phyloP scores from a whole-genome alignment of 2,329 filamentous ascomycete species.

The Tothia fuscella region DNA sequence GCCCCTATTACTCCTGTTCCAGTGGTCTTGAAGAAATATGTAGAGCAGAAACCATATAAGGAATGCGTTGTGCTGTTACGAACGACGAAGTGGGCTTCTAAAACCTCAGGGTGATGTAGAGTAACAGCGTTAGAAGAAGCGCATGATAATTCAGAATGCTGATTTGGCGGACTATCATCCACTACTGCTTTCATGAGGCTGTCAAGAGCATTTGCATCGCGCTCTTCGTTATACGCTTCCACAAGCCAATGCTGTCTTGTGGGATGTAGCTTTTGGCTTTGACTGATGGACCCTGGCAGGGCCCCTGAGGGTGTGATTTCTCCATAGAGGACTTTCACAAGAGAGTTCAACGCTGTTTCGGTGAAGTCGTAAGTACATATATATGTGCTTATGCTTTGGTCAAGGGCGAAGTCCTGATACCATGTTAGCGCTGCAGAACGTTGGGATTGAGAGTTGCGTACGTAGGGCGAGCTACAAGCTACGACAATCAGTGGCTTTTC shows the following conservation, averaged over 20 bases:
- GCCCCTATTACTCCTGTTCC: conserved; percentile 67
- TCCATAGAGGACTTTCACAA: conserved; percentile 54
- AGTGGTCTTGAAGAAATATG: conserved; percentile 63
- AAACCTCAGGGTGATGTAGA: conserved; percentile 55
- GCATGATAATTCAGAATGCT: conserved; percentile 56
- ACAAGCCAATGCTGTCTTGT: conserved; percentile 84
- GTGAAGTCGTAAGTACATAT: conserved; percentile 96
- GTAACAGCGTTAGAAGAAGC: conserved; percentile 66
- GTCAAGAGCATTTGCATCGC: conserved; percentile 63
- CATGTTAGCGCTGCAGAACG: too few relatives aligned
- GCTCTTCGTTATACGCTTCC: conserved; percentile 69
- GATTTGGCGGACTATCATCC: conserved; percentile 51
- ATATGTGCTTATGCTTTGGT: conserved; percentile 80
- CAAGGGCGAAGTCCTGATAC: conserved; percentile 95
- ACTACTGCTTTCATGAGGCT: conserved; percentile 61
- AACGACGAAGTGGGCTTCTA: conserved; percentile 82
- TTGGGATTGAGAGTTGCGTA: too few relatives aligned
- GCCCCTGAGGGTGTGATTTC: conserved; percentile 48
- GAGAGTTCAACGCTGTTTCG: conserved; percentile 72
- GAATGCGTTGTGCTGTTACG: conserved; percentile 86
- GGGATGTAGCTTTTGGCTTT: conserved; percentile 76
- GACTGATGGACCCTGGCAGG: conserved; percentile 62
- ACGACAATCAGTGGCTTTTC: conserved; percentile 84
- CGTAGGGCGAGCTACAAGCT: conserved; percentile 86
- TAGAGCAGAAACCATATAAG: conserved; percentile 84